Conservation (phyloP, 345 rosid species). For the Gossypium arboreum region DNA sequence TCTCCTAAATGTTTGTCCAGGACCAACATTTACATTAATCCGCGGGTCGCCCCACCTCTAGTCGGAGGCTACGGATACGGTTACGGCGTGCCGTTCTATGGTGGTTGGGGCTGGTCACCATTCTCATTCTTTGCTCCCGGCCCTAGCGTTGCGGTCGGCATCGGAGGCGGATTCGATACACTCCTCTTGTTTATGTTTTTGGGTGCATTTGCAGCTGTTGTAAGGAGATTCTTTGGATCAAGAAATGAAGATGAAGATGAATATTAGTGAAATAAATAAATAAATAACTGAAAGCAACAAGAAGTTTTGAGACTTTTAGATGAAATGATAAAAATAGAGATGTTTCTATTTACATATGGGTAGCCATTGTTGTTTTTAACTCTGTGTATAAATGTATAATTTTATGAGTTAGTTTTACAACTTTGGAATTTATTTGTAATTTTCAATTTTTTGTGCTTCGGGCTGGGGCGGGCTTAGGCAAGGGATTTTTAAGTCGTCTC, state of each 20-base stretch:
- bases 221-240: constrained; percentile 56
- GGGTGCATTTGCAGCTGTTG: constrained; percentile 78
- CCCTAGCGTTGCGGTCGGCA: constrained; percentile 74
- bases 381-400: too few species aligned
- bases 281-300: neutral
- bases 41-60: constrained; percentile 80
- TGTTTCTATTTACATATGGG: neutral
- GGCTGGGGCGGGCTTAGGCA: too few species aligned
- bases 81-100: constrained; percentile 65
- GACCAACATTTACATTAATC: constrained; percentile 88
- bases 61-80: constrained; percentile 96
- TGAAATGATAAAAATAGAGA: neutral
- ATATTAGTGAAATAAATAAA: constrained; percentile 24
- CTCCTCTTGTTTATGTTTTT: constrained; percentile 60
- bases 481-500: too few species aligned
- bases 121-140: constrained; percentile 87
- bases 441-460: too few species aligned
- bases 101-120: constrained; percentile 97
- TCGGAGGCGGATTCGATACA: constrained; percentile 79
- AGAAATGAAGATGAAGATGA: constrained; percentile 44
- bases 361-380: too few species aligned
- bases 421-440: too few species aligned
- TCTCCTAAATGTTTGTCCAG: constrained; percentile 26
- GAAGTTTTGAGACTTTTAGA: neutral
- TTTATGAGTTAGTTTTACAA: too few species aligned